Conservation (phyloP, 768 basidiomycete genomes). For the Infundibulicybe gibba region DNA sequence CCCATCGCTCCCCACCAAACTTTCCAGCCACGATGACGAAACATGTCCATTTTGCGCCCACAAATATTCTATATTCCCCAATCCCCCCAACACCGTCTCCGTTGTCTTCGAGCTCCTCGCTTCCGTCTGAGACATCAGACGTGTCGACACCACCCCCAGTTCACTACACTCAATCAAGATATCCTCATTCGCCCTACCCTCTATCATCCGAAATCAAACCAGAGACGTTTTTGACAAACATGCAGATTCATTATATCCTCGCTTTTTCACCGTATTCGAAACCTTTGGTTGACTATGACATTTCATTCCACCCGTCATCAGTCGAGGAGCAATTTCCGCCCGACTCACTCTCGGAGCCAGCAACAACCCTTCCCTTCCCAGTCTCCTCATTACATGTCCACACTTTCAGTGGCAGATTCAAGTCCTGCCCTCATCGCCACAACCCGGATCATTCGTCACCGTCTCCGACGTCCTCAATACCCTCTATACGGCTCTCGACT, state of each 20-base stretch:
- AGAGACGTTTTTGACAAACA: constrained; percentile 18
- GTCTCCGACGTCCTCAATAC: constrained; percentile 47
- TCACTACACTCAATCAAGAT: constrained; percentile 25
- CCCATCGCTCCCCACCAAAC: constrained; percentile 5
- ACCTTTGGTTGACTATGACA: constrained; percentile 34
- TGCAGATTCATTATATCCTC: constrained; percentile 40
- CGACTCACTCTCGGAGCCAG: constrained; percentile 33
- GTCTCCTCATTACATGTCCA: constrained; percentile 29
- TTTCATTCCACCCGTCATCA: constrained; percentile 29
- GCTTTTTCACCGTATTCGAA: constrained; percentile 29
- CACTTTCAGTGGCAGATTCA: constrained; percentile 26
- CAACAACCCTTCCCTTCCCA: constrained; percentile 37
- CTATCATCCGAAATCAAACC: constrained; percentile 15
- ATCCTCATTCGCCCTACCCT: constrained; percentile 19
- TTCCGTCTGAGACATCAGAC: constrained; percentile 28
- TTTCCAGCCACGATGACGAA: constrained; percentile 22
- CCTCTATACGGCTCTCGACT: constrained; percentile 44
- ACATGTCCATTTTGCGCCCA: constrained; percentile 38
- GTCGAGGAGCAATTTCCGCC: constrained; percentile 16
- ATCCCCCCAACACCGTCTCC: constrained; percentile 32
- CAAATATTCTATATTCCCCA: constrained; percentile 33
- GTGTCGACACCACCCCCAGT: constrained; percentile 32
- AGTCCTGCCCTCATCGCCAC: constrained; percentile 23
- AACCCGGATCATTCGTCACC: constrained; percentile 28
- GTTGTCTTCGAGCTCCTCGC: constrained; percentile 28